These are phyloP conservation scores for Pterocarpus macrocarpus DNA, from an alignment of 306 rosid species.

Conservation along the genomic window DNA sequence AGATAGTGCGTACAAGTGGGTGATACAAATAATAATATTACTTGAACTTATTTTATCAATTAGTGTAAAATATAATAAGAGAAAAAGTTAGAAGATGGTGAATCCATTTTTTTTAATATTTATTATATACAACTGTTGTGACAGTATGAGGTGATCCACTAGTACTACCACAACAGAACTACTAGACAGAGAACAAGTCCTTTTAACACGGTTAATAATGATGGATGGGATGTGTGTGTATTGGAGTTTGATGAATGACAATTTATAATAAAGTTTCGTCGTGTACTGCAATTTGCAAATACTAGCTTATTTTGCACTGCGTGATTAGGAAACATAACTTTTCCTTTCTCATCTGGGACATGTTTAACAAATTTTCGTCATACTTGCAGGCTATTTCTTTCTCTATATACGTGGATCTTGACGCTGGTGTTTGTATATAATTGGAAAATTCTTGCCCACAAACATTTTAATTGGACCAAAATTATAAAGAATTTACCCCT, in stretches of 20 bases:
- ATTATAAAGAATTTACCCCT: slow-evolving; percentile 31
- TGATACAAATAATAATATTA: no score
- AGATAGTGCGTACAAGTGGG: no score
- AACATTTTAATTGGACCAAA: slow-evolving; percentile 39
- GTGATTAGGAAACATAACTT: slow-evolving; percentile 40
- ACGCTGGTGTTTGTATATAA: slow-evolving; percentile 42
- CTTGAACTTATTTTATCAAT: no score
- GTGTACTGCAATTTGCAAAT: slow-evolving; percentile 34
- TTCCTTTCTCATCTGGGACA: slow-evolving; percentile 60
- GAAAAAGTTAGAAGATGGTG: no score
- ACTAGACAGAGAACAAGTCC: slow-evolving; percentile 44
- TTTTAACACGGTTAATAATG: slow-evolving; percentile 43
- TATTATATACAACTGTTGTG: slow-evolving; percentile 46
- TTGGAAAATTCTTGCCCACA: slow-evolving; percentile 38
- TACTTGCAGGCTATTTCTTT: slow-evolving; percentile 49
- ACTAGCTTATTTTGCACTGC: slow-evolving; percentile 17
- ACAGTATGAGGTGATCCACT: slow-evolving; percentile 53
- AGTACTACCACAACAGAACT: slow-evolving; percentile 34
- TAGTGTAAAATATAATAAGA: no score
- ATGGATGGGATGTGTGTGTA: slow-evolving; percentile 27
- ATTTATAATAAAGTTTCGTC: slow-evolving; percentile 26
- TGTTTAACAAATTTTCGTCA: slow-evolving; percentile 61
- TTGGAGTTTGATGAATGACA: slow-evolving; percentile 44
- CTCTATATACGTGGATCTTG: slow-evolving; percentile 42
- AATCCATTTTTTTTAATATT: no score